Evolutionary conservation across 2,329 filamentous ascomycete genomes (phyloP), one percentile per base, ranked within the genome.

Genomic region (Parafenestella ontariensis): DNA sequence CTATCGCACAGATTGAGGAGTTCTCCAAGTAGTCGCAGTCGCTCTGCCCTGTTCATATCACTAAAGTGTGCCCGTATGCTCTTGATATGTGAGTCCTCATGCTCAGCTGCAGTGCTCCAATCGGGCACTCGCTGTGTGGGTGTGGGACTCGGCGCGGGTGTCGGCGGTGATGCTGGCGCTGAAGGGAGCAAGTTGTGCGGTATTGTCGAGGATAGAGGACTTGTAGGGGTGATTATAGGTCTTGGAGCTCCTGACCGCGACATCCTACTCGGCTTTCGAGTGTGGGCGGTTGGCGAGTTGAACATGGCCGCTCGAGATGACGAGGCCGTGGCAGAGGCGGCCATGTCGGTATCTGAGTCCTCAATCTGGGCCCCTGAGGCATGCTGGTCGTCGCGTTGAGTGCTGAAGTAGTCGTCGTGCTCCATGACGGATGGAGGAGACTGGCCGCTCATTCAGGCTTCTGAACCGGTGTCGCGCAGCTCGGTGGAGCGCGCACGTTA

Each of bases 1-100:
- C 91, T 97, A 65, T 96, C 96, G 79, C 95, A 99, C 65, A 96
- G 85, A 70, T 96, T 96, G 61, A 99, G 81, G 52, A 99, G 81
- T 72, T 96, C 93, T 46, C 91, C 91, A 54, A 99, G 81, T 67
- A 96, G 86, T 34, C 90, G 85, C 67, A 92, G 90, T 52, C 91
- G 87, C 76, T 94, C 90, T 0, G 87, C 85, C 21, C 88, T 85
- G 53, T 87, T 89, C 75, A 92, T 88, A 49, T 88, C 86, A 68
- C 88, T 87, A 71, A 98, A 98, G 68, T 92, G 87, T 56, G 88
- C 85, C 56, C 91, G 86, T 53, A 95, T 87, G 70, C 92, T 88
- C 62, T 91, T 83, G 49, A 96, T 84, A 66, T 94, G 91, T 61
- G 89, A 86, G 71, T 96, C 91, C 73, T 97, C 91, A 69, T 91